A percentile compares a stretch with the other conserved stretches of the same genome.
Conservation (phyloP, 1,284 basidiomycete genomes). For the Leccinum griseonigrum region DNA sequence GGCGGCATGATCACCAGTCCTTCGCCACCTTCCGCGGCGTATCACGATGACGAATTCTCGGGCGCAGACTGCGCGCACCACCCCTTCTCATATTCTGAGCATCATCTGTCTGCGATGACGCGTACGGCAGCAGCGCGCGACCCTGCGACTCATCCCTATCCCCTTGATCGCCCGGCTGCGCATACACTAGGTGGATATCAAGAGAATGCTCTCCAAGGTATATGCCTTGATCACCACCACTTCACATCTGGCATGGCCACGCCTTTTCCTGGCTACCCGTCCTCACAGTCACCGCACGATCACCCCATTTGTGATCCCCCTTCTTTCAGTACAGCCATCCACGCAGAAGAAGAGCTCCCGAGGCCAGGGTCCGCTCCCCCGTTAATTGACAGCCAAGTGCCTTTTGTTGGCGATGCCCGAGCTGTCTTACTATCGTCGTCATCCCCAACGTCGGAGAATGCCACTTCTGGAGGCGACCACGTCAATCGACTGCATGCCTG, state of each 20-base stretch:
- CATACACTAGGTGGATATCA: constrained; percentile 19
- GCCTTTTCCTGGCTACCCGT: constrained; percentile 31
- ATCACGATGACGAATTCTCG: constrained; percentile 25
- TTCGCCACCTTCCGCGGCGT: constrained; percentile 23
- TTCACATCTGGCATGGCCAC: constrained; percentile 26
- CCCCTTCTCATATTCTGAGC: constrained; percentile 19
- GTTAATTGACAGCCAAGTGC: constrained; percentile 29
- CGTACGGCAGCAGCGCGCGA: constrained; percentile 13
- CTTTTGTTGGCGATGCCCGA: constrained; percentile 28
- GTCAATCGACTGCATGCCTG: constrained; percentile 20
- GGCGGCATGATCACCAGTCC: constrained; percentile 20
- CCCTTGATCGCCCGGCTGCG: constrained; percentile 21
- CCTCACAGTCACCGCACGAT: constrained; percentile 33
- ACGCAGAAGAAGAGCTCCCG: constrained; percentile 17
- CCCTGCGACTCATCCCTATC: constrained; percentile 8
- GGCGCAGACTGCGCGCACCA: constrained; percentile 15
- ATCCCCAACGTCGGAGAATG: constrained; percentile 8
- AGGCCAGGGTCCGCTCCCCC: constrained; percentile 31
- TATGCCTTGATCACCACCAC: constrained; percentile 22
- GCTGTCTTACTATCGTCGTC: constrained; percentile 15
- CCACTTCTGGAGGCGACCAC: constrained; percentile 14
- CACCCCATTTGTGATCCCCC: constrained; percentile 20
- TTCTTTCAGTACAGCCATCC: constrained; percentile 26
- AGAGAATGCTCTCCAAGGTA: constrained; percentile 19
- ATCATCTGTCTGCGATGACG: constrained; percentile 15